Percentiles rank a stretch among this genome's conserved stretches.
Conservation (phyloP, 108 stramenopile genomes). For the Skeletonema costatum region DNA sequence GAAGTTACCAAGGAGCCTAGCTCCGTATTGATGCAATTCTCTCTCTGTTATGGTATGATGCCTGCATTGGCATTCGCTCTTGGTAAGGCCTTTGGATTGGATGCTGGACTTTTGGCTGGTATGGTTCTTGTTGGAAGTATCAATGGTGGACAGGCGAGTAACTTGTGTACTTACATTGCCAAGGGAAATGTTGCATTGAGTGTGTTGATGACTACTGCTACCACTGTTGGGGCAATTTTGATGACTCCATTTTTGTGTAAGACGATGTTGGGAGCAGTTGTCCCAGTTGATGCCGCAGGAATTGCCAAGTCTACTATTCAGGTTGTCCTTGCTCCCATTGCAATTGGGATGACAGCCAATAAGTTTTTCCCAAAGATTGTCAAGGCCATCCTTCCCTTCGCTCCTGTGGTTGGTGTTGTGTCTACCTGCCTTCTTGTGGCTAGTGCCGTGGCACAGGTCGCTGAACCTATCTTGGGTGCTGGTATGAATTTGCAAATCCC, state of each 20-base stretch:
- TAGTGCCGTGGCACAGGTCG: constrained; percentile 94
- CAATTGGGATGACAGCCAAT: constrained; percentile 93
- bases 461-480: constrained; percentile 83
- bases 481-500: constrained; percentile 88
- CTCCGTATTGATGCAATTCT: constrained; percentile 92
- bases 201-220: constrained; percentile 98
- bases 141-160: constrained; percentile 97
- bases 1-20: constrained; percentile 87
- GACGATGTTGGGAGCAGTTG: constrained; percentile 90
- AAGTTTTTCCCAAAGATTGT: constrained; percentile 91
- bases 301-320: constrained; percentile 95
- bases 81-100: constrained; percentile 80
- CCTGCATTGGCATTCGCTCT: constrained; percentile 85
- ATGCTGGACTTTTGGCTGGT: constrained; percentile 91
- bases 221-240: constrained; percentile 96
- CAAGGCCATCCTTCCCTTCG: constrained; percentile 89
- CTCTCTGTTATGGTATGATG: constrained; percentile 96
- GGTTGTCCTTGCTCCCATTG: constrained; percentile 97
- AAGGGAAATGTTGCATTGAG: constrained; percentile 95
- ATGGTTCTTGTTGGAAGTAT: constrained; percentile 96
- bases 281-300: constrained; percentile 95
- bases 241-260: constrained; percentile 98
- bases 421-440: constrained; percentile 96
- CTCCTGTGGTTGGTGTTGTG: constrained; percentile 95
- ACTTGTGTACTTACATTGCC: constrained; percentile 97